Evolutionary conservation across 805 yeast species (phyloP).

Genomic region (Candida taoyuanica): DNA sequence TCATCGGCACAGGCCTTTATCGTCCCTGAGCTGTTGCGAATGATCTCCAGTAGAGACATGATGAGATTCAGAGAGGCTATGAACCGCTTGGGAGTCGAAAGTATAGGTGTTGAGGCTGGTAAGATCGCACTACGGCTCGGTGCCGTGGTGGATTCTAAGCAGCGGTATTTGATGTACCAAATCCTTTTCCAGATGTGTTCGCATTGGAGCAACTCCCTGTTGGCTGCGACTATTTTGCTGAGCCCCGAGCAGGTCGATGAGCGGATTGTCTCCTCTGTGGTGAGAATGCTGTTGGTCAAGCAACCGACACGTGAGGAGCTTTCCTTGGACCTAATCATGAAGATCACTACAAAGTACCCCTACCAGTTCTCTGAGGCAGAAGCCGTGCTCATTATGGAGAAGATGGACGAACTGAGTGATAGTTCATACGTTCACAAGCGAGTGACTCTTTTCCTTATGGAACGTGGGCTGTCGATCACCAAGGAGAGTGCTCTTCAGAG

Average conservation of each 20-base stretch:
- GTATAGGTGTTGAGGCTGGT: constrained; percentile 5
- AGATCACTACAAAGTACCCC: constrained; percentile 8
- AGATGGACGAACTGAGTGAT: constrained; percentile 10
- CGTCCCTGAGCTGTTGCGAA: constrained; percentile 5
- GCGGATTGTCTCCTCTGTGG: constrained; percentile 1
- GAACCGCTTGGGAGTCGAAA: background rate
- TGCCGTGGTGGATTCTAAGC: background rate
- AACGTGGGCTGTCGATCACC: constrained; percentile 9
- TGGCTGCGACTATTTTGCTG: constrained; percentile 9
- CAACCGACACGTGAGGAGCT: constrained; percentile 21
- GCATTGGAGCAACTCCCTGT: constrained; percentile 11
- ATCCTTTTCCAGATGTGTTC: constrained; percentile 9
- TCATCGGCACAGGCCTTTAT: constrained; percentile 5
- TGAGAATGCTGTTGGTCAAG: constrained; percentile 15
- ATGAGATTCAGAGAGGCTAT: constrained; percentile 1
- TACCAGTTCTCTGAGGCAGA: constrained; percentile 16
- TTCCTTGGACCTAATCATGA: constrained; percentile 16
- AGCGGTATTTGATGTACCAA: constrained; percentile 2
- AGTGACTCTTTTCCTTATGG: constrained; percentile 10
- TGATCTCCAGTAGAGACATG: constrained; percentile 6
- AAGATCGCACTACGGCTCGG: constrained; percentile 3
- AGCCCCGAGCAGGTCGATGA: constrained; percentile 1
- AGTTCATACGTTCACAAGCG: constrained; percentile 4
- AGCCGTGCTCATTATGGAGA: constrained; percentile 12
- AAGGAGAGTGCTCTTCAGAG: constrained; percentile 3